These are phyloP conservation scores for Colletotrichum gigasporum DNA, from an alignment of 2,329 filamentous ascomycete genomes.

Conservation along the genomic window DNA sequence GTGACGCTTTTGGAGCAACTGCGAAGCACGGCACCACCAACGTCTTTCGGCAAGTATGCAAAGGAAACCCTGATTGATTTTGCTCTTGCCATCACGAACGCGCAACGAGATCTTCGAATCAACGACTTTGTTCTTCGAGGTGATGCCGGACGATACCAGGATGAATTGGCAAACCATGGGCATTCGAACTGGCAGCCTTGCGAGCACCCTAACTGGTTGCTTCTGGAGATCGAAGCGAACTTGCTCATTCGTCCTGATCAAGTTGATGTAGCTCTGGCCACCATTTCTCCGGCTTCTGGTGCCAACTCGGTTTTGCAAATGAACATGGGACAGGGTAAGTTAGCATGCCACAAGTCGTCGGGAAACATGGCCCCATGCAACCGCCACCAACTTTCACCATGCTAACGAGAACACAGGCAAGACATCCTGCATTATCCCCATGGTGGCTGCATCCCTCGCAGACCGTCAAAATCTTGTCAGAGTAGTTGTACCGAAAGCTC, in stretches of 20 bases:
- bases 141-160: conserved; percentile 40
- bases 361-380: no score
- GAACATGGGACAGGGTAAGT: conserved; percentile 70
- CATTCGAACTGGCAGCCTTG: conserved; percentile 67
- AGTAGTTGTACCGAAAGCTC: conserved; percentile 64
- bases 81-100: conserved; percentile 51
- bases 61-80: conserved; percentile 52
- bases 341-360: no score
- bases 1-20: conserved; percentile 58
- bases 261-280: conserved; percentile 69
- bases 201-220: conserved; percentile 68
- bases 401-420: conserved; percentile 53
- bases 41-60: conserved; percentile 44
- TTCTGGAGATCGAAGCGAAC: conserved; percentile 73
- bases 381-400: no score
- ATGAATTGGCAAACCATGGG: conserved; percentile 57
- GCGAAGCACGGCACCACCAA: conserved; percentile 40
- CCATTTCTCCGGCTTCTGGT: conserved; percentile 60
- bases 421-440: conserved; percentile 65
- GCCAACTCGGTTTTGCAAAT: conserved; percentile 71
- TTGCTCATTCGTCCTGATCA: conserved; percentile 70
- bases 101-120: conserved; percentile 57
- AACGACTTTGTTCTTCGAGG: conserved; percentile 39
- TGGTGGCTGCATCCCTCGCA: conserved; percentile 57
- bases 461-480: conserved; percentile 57